These are phyloP conservation scores for Boletus reticulatus DNA, from an alignment of 768 basidiomycete species.

Conservation along the genomic window DNA sequence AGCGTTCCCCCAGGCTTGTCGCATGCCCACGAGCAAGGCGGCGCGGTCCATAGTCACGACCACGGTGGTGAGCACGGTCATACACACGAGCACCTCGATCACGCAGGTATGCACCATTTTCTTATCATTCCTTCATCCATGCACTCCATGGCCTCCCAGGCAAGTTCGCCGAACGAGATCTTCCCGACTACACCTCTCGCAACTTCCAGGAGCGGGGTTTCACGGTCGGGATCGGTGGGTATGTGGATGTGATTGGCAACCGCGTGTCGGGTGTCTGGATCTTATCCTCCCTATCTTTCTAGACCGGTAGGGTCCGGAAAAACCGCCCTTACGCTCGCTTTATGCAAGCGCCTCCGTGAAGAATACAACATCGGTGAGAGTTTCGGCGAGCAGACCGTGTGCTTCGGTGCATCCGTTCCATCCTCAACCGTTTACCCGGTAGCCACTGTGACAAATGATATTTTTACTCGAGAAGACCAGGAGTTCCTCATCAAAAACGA, in stretches of 20 bases:
- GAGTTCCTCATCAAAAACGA: conserved; percentile 94
- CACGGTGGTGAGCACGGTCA: conserved; percentile 85
- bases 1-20: conserved; percentile 33
- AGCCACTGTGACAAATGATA: conserved; percentile 99
- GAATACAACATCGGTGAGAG: conserved; percentile 87
- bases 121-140: background rate
- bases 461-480: conserved; percentile 97
- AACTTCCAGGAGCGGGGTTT: conserved; percentile 94
- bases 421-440: conserved; percentile 9
- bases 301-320: conserved; percentile 99
- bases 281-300: conserved; percentile 1
- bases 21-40: conserved; percentile 53
- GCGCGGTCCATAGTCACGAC: conserved; percentile 44
- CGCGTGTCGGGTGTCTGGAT: background rate
- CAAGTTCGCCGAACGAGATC: conserved; percentile 87
- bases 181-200: conserved; percentile 81
- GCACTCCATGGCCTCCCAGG: conserved; percentile 44
- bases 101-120: conserved; percentile 59
- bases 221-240: conserved; percentile 99
- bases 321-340: conserved; percentile 88
- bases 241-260: conserved; percentile 25
- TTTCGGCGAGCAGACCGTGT: background rate
- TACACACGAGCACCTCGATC: conserved; percentile 89
- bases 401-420: background rate
- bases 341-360: conserved; percentile 78